phyloP scores from a whole-genome alignment of 108 stramenopile genomes.

The Seminavis robusta region DNA sequence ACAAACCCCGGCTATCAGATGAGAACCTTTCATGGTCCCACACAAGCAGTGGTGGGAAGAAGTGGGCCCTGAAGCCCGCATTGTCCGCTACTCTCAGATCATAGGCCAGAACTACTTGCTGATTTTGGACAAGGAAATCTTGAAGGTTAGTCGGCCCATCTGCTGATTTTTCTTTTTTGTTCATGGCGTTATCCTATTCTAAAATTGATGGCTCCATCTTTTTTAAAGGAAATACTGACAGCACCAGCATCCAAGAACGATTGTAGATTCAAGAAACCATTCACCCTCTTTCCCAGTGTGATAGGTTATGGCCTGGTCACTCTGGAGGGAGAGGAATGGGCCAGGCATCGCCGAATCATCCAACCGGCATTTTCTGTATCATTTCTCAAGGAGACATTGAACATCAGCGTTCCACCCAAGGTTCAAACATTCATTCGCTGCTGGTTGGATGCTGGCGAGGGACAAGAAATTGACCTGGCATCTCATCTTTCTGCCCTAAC shows the following conservation, averaged over 20 bases:
- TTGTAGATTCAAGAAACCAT: constrained; percentile 30
- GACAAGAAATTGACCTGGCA: constrained; percentile 42
- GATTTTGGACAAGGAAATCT: constrained; percentile 38
- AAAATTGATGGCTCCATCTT: too few relatives aligned
- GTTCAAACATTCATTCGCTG: constrained; percentile 20
- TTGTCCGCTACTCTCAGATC: constrained; percentile 39
- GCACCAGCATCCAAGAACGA: constrained; percentile 17
- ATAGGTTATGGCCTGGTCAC: constrained; percentile 55
- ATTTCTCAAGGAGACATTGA: constrained; percentile 33
- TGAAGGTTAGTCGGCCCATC: too few relatives aligned
- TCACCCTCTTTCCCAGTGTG: constrained; percentile 5
- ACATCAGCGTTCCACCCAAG: constrained; percentile 25
- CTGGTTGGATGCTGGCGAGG: constrained; percentile 37
- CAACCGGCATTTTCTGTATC: constrained; percentile 50
- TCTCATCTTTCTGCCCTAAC: constrained; percentile 49
- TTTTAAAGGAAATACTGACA: constrained; percentile 45
- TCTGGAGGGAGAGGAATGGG: constrained; percentile 52
- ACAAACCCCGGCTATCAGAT: constrained; percentile 13
- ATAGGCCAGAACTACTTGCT: constrained; percentile 34
- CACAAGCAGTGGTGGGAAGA: constrained; percentile 54
- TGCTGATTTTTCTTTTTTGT: too few relatives aligned
- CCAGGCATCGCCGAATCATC: constrained; percentile 57
- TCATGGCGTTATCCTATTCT: too few relatives aligned
- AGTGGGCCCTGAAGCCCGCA: constrained; percentile 29
- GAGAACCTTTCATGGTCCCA: constrained; percentile 46